phyloP scores from a whole-genome alignment of 306 rosid genomes.

The Urtica urens region DNA sequence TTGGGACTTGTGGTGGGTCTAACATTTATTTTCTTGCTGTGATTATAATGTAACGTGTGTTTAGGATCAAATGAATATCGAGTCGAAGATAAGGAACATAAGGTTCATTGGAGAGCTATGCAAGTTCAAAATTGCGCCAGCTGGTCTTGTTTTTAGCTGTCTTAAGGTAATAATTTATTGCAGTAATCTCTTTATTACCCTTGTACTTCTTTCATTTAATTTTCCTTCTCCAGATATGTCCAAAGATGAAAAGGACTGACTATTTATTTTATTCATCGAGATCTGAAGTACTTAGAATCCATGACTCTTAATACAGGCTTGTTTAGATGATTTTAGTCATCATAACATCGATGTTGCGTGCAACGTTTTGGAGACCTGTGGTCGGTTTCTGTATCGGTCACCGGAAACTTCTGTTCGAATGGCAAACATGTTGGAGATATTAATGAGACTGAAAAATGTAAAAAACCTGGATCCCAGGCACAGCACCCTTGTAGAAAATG shows the following conservation, averaged over 20 bases:
- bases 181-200: no score
- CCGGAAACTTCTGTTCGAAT: constrained; percentile 90
- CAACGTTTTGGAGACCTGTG: constrained; percentile 95
- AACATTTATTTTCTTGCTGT: not conserved
- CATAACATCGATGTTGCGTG: constrained; percentile 99
- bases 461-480: constrained; percentile 99
- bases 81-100: constrained; percentile 89
- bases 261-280: not conserved
- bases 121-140: constrained; percentile 84
- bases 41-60: constrained; percentile 19
- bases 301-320: constrained; percentile 40
- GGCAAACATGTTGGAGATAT: constrained; percentile 97
- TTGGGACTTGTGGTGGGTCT: not conserved
- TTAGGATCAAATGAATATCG: constrained; percentile 99
- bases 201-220: not conserved
- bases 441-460: constrained; percentile 97
- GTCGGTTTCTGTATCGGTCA: constrained; percentile 94
- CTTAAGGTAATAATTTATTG: constrained; percentile 79
- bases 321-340: constrained; percentile 94
- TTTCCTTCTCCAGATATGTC: not conserved
- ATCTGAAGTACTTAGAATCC: constrained; percentile 4
- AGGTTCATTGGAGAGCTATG: constrained; percentile 98
- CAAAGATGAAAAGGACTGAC: not conserved
- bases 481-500: constrained; percentile 96
- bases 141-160: constrained; percentile 88